Conservation (phyloP, 768 basidiomycete species). For the Agaricus blazei region DNA sequence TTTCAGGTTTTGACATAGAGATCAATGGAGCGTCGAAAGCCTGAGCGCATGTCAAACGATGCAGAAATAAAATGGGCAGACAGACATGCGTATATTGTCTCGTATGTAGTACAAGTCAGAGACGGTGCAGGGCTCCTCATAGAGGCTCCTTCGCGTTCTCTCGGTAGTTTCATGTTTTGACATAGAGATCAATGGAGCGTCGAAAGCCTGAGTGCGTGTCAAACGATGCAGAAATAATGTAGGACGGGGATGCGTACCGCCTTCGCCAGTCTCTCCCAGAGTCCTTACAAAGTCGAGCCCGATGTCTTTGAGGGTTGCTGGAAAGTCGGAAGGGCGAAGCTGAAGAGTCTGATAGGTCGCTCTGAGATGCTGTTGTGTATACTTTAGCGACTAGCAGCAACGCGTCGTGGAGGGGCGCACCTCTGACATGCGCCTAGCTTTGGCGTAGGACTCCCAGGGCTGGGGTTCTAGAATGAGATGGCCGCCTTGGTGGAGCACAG, state of each 20-base stretch:
- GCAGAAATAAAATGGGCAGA: not conserved
- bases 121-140: too few species aligned
- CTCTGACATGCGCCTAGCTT: conserved; percentile 65
- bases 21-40: conserved; percentile 60
- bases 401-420: conserved; percentile 24
- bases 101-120: too few species aligned
- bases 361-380: conserved; percentile 39
- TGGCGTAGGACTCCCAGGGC: conserved; percentile 78
- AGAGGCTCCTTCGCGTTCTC: too few species aligned
- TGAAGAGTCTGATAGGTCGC: conserved; percentile 52
- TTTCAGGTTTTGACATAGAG: conserved; percentile 43
- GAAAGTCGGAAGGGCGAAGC: conserved; percentile 64
- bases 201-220: conserved; percentile 41
- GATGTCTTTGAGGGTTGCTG: conserved; percentile 43
- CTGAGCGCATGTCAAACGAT: conserved; percentile 23
- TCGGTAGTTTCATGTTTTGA: conserved; percentile 26
- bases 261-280: conserved; percentile 56
- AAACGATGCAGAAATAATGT: not conserved
- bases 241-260: conserved; percentile 38
- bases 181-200: conserved; percentile 60
- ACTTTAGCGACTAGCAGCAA: too few species aligned
- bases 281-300: conserved; percentile 53
- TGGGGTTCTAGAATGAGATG: conserved; percentile 80
- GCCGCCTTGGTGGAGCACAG: conserved; percentile 56
- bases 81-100: conserved; percentile 22